Conservation (phyloP, 352 stramenopile genomes). For the Globisporangium sylvaticum region DNA sequence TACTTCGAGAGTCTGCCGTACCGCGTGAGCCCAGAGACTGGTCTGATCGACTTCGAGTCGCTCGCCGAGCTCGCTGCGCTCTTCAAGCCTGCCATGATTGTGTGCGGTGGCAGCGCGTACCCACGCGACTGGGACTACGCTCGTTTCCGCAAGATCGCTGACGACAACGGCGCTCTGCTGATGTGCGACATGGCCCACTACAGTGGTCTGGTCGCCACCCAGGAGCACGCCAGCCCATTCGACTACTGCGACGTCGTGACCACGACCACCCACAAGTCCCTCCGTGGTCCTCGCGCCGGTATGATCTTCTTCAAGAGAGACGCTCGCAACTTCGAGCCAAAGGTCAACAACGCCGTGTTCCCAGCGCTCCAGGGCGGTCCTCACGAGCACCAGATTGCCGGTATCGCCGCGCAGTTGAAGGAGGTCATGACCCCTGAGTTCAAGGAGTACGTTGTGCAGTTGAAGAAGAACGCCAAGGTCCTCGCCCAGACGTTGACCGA, state of each 20-base stretch:
- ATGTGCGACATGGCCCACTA: slow-evolving; percentile 99
- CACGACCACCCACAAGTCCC: slow-evolving; percentile 99
- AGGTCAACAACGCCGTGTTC: slow-evolving; percentile 99
- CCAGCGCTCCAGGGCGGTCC: slow-evolving; percentile 96
- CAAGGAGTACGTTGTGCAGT: slow-evolving; percentile 92
- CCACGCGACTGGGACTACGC: slow-evolving; percentile 98
- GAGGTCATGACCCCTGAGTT: slow-evolving; percentile 96
- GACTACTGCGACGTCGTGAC: slow-evolving; percentile 99
- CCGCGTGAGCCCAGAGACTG: slow-evolving; percentile 92
- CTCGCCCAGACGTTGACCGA: slow-evolving; percentile 91
- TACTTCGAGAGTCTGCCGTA: slow-evolving; percentile 99
- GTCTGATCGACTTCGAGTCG: slow-evolving; percentile 97
- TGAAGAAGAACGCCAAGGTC: slow-evolving; percentile 94
- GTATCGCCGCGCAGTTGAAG: slow-evolving; percentile 97
- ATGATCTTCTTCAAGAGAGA: slow-evolving; percentile 99
- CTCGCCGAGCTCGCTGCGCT: slow-evolving; percentile 92
- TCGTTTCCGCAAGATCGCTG: slow-evolving; percentile 96
- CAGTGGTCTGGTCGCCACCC: slow-evolving; percentile 95
- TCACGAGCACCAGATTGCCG: slow-evolving; percentile 99
- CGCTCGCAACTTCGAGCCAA: slow-evolving; percentile 88
- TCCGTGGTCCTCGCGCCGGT: slow-evolving; percentile 95
- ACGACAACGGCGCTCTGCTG: slow-evolving; percentile 95
- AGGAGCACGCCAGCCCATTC: slow-evolving; percentile 94
- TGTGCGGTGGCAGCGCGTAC: slow-evolving; percentile 97
- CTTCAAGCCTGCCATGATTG: slow-evolving; percentile 98